Conservation (phyloP, 805 yeast species). For the Ogataea corticis region DNA sequence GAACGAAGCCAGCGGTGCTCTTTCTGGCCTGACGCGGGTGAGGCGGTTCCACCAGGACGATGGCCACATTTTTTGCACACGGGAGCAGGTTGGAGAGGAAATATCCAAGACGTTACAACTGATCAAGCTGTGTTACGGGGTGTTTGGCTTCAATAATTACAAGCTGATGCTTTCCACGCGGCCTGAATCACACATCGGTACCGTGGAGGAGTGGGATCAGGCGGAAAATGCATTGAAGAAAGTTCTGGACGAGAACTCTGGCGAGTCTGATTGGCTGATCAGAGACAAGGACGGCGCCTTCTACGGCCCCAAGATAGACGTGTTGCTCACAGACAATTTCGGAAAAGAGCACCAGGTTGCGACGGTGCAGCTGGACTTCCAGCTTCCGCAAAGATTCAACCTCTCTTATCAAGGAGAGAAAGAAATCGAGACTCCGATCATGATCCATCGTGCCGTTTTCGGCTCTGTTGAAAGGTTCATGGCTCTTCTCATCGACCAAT, state of each 20-base stretch:
- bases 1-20: slow-evolving; percentile 93
- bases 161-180: slow-evolving; percentile 79
- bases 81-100: slow-evolving; percentile 73
- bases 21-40: slow-evolving; percentile 89
- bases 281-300: slow-evolving; percentile 96
- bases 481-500: slow-evolving; percentile 88
- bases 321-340: slow-evolving; percentile 74
- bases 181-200: slow-evolving; percentile 82
- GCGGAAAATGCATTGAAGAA: slow-evolving; percentile 71
- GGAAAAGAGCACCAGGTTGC: slow-evolving; percentile 91
- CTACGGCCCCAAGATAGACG: slow-evolving; percentile 95
- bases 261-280: slow-evolving; percentile 57
- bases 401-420: slow-evolving; percentile 63
- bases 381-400: slow-evolving; percentile 82
- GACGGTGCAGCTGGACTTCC: slow-evolving; percentile 93
- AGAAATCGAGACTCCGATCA: slow-evolving; percentile 71
- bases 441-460: slow-evolving; percentile 93
- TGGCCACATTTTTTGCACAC: slow-evolving; percentile 91
- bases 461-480: slow-evolving; percentile 93
- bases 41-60: slow-evolving; percentile 97
- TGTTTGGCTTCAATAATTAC: slow-evolving; percentile 61
- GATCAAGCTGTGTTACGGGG: slow-evolving; percentile 70
- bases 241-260: slow-evolving; percentile 55
- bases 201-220: slow-evolving; percentile 69
- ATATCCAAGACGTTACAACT: slow-evolving; percentile 70